Percentiles rank a stretch among this genome's conserved stretches.
phyloP scores from a whole-genome alignment of 2,329 filamentous ascomycete genomes.

The Aspergillus quadricinctus region DNA sequence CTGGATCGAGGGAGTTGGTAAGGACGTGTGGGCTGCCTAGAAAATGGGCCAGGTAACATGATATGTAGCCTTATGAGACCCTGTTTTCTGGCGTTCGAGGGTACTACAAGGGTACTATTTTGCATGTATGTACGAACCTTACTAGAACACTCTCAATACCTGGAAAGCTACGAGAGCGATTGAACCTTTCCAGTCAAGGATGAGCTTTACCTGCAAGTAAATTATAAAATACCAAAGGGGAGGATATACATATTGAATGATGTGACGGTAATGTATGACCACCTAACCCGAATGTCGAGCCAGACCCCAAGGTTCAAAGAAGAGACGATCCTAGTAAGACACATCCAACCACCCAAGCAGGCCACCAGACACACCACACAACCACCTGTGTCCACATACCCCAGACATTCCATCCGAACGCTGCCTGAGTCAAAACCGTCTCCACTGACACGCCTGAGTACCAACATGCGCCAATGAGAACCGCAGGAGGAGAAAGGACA shows the following conservation, averaged over 20 bases:
- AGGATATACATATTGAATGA: neutral
- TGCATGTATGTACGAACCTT: conserved; percentile 15
- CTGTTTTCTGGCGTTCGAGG: neutral
- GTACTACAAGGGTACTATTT: neutral
- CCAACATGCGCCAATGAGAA: conserved; percentile 49
- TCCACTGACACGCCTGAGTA: conserved; percentile 49
- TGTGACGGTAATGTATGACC: neutral
- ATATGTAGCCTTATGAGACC: neutral
- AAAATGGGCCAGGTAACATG: neutral
- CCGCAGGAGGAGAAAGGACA: conserved; percentile 56
- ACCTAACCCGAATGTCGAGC: neutral
- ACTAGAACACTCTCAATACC: conserved; percentile 9
- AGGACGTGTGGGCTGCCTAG: conserved; percentile 91
- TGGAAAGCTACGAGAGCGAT: conserved; percentile 6
- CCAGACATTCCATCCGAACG: conserved; percentile 85
- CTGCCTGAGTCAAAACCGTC: conserved; percentile 64
- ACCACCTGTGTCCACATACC: conserved; percentile 85
- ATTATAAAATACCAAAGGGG: neutral
- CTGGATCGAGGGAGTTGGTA: conserved; percentile 91
- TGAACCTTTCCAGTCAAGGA: neutral
- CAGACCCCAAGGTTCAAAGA: conserved; percentile 12
- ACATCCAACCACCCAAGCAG: conserved; percentile 70
- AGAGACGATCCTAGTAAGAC: conserved; percentile 33
- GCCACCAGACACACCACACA: conserved; percentile 96
- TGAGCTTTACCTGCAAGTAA: neutral